A percentile compares a stretch with the other conserved stretches of the same genome.
Evolutionary conservation across 345 rosid species (phyloP).

Genomic region (Gossypioides kirkii): DNA sequence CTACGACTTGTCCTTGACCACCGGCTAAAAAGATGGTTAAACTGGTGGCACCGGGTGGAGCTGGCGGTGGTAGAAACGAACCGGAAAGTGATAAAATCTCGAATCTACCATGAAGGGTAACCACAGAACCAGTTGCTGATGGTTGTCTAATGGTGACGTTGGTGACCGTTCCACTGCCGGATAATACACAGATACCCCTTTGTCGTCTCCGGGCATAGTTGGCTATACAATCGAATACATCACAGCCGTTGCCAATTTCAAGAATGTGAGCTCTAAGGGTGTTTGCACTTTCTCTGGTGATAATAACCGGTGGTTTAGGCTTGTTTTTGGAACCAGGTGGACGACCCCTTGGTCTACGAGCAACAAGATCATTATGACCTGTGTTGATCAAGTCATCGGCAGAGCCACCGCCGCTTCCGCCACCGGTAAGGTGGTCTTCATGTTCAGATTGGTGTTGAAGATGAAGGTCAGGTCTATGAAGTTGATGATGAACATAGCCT

Average conservation of each 20-base stretch:
- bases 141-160: conserved; percentile 91
- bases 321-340: conserved; percentile 96
- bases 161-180: conserved; percentile 90
- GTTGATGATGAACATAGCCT: conserved; percentile 31
- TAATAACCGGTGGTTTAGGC: conserved; percentile 83
- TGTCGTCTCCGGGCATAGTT: conserved; percentile 87
- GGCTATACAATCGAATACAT: conserved; percentile 77
- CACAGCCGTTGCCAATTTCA: conserved; percentile 87
- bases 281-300: conserved; percentile 93
- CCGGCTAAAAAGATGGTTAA: conserved; percentile 78
- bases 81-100: conserved; percentile 90
- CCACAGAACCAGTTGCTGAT: conserved; percentile 69
- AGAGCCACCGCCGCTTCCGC: conserved; percentile 9
- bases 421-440: conserved; percentile 25
- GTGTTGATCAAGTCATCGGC: conserved; percentile 39
- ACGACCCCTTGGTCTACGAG: conserved; percentile 83
- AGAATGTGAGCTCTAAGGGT: conserved; percentile 95
- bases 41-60: conserved; percentile 95
- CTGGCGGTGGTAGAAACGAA: conserved; percentile 91
- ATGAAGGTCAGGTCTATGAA: conserved; percentile 52
- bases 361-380: conserved; percentile 38
- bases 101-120: conserved; percentile 81
- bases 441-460: conserved; percentile 48
- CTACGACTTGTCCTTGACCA: conserved; percentile 90
- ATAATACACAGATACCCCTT: conserved; percentile 81